Evolutionary conservation across 2,329 filamentous ascomycete species (phyloP).

Genomic region (Aschersonia sp.): DNA sequence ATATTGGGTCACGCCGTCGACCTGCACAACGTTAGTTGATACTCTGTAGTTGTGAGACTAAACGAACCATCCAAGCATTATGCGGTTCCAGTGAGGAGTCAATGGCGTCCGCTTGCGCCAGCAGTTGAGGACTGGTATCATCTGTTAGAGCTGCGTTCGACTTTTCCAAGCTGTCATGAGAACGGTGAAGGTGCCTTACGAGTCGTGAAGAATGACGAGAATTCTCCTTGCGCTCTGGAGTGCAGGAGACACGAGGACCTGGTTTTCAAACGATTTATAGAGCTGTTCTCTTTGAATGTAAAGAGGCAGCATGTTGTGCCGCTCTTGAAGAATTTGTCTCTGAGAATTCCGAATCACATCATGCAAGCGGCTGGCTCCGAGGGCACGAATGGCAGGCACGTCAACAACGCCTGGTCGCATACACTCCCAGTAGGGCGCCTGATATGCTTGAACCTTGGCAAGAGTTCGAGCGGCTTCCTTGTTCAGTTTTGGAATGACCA

Average conservation of each 20-base stretch:
- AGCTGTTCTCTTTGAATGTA: constrained; percentile 62
- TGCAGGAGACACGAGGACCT: constrained; percentile 67
- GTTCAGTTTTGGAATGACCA: constrained; percentile 40
- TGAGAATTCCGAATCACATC: constrained; percentile 72
- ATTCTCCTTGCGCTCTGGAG: constrained; percentile 53
- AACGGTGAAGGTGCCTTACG: constrained; percentile 36
- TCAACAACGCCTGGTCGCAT: constrained; percentile 56
- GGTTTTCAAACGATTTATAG: constrained; percentile 68
- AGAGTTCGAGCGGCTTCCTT: constrained; percentile 41
- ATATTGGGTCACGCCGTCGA: constrained; percentile 68
- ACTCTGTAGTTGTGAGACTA: not conserved
- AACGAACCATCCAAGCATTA: constrained; percentile 73
- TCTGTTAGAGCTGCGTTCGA: not conserved
- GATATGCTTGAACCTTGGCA: constrained; percentile 42
- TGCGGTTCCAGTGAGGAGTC: constrained; percentile 65
- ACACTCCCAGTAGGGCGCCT: constrained; percentile 72
- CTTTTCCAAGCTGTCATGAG: not conserved
- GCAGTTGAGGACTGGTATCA: constrained; percentile 44
- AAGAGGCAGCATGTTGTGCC: constrained; percentile 64
- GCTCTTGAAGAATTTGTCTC: constrained; percentile 52
- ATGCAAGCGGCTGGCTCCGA: constrained; percentile 52
- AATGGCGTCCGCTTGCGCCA: constrained; percentile 51
- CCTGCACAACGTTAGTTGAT: constrained; percentile 31
- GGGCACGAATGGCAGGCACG: constrained; percentile 32
- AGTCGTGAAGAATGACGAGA: constrained; percentile 80